These are phyloP conservation scores for Purpureocillium lavendulum DNA, from an alignment of 2,329 filamentous ascomycete genomes.

Conservation along the genomic window DNA sequence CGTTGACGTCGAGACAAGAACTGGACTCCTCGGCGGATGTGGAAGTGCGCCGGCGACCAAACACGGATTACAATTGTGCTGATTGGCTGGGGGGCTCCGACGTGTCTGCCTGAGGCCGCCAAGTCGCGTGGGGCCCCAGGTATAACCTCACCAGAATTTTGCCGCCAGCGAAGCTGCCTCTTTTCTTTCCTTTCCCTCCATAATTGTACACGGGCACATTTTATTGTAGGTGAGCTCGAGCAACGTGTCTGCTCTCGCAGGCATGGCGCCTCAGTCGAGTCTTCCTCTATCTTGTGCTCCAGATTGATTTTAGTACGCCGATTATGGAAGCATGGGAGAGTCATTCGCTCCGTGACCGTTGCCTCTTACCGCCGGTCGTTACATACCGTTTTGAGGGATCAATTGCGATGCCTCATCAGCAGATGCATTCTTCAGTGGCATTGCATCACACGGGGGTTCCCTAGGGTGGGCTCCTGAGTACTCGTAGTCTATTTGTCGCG, in stretches of 20 bases:
- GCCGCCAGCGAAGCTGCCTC: slow-evolving; percentile 7
- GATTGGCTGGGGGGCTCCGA: slow-evolving; percentile 25
- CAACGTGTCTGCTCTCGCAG: slow-evolving; percentile 26
- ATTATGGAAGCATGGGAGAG: slow-evolving; percentile 66
- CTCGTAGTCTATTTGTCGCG: too few relatives aligned
- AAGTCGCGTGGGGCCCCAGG: slow-evolving; percentile 2
- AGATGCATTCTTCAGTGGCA: too few relatives aligned
- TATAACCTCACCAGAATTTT: slow-evolving; percentile 12
- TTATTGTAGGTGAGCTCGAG: slow-evolving; percentile 66
- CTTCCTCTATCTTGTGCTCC: slow-evolving; percentile 66
- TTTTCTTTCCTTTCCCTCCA: slow-evolving; percentile 34
- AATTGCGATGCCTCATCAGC: neutral
- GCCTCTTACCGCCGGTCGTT: slow-evolving; percentile 69
- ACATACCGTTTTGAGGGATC: slow-evolving; percentile 34
- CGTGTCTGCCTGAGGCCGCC: slow-evolving; percentile 28
- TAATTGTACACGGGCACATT: slow-evolving; percentile 60
- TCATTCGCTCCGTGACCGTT: slow-evolving; percentile 47
- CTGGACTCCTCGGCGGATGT: slow-evolving; percentile 26
- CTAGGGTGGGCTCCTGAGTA: too few relatives aligned
- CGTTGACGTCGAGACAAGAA: slow-evolving; percentile 30
- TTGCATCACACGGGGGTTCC: too few relatives aligned
- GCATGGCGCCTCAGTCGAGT: slow-evolving; percentile 46
- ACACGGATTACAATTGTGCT: slow-evolving; percentile 17
- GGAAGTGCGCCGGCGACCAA: slow-evolving; percentile 23
- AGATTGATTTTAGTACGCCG: slow-evolving; percentile 51